Conservation (phyloP, 1,139 yeast species). For the Taphrina pruni region DNA sequence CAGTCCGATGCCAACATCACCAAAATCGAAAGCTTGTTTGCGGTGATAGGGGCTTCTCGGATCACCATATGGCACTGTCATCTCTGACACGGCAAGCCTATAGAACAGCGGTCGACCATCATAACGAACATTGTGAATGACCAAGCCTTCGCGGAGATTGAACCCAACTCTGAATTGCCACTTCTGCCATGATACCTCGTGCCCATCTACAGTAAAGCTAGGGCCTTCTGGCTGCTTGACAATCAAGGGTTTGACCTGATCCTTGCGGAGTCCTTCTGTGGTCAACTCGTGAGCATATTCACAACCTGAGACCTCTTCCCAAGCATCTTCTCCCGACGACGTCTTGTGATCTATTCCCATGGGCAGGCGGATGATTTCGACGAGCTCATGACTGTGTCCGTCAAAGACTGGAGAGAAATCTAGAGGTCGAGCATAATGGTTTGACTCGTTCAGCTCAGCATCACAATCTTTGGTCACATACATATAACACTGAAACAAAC, state of each 20-base stretch:
- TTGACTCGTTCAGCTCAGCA: slow-evolving; percentile 63
- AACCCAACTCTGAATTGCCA: slow-evolving; percentile 78
- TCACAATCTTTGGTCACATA: slow-evolving; percentile 76
- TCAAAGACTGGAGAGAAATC: slow-evolving; percentile 85
- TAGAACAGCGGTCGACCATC: slow-evolving; percentile 79
- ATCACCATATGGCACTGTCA: slow-evolving; percentile 83
- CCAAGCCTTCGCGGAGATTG: slow-evolving; percentile 85
- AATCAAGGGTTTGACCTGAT: slow-evolving; percentile 66
- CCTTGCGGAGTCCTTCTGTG: slow-evolving; percentile 56
- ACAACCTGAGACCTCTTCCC: slow-evolving; percentile 52
- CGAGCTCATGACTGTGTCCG: slow-evolving; percentile 66
- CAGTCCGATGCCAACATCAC: slow-evolving; percentile 87
- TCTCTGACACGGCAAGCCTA: slow-evolving; percentile 76
- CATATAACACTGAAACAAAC: slow-evolving; percentile 80
- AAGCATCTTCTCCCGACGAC: slow-evolving; percentile 57
- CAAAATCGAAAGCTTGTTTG: slow-evolving; percentile 84
- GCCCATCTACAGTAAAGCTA: slow-evolving; percentile 71
- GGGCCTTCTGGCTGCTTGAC: slow-evolving; percentile 83
- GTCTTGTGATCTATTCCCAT: slow-evolving; percentile 72
- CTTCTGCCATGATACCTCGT: slow-evolving; percentile 76
- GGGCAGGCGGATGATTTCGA: slow-evolving; percentile 74
- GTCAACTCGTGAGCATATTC: slow-evolving; percentile 50
- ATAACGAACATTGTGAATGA: slow-evolving; percentile 71
- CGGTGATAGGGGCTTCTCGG: slow-evolving; percentile 83
- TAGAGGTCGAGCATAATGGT: slow-evolving; percentile 81